Evolutionary conservation across 768 basidiomycete species (phyloP).

Genomic region (Polyporus arcularius): DNA sequence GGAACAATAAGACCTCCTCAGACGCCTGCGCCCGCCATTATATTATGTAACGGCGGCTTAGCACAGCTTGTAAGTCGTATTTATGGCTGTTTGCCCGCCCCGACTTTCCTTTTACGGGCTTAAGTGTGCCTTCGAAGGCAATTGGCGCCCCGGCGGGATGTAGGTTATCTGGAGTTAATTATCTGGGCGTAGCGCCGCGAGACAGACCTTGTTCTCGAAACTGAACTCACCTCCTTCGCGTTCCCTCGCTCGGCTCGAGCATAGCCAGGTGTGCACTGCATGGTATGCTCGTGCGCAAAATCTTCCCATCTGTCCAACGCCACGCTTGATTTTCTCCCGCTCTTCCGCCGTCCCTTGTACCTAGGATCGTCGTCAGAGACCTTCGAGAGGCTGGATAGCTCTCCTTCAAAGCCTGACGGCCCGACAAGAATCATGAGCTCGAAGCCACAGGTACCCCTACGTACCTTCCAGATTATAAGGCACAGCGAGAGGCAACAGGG

Average conservation of each 20-base stretch:
- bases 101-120: not conserved
- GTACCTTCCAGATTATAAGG: not conserved
- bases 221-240: not conserved
- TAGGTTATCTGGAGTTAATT: not conserved
- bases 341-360: not conserved
- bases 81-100: conserved; percentile 5
- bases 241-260: no score
- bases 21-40: conserved; percentile 6
- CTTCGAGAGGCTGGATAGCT: not conserved
- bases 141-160: not conserved
- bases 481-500: not conserved
- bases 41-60: conserved; percentile 7
- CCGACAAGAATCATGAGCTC: no score
- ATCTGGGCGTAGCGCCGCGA: not conserved
- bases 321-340: not conserved
- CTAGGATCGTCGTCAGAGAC: not conserved
- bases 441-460: no score
- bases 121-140: not conserved
- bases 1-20: conserved; percentile 21
- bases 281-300: not conserved
- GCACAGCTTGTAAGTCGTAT: not conserved
- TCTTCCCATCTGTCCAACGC: not conserved
- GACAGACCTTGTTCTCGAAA: not conserved
- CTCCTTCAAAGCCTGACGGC: no score
- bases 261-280: not conserved